Evolutionary conservation across 352 stramenopile species (phyloP), one percentile per base, ranked within the genome.

Genomic region (Peronosclerospora sorghi): DNA sequence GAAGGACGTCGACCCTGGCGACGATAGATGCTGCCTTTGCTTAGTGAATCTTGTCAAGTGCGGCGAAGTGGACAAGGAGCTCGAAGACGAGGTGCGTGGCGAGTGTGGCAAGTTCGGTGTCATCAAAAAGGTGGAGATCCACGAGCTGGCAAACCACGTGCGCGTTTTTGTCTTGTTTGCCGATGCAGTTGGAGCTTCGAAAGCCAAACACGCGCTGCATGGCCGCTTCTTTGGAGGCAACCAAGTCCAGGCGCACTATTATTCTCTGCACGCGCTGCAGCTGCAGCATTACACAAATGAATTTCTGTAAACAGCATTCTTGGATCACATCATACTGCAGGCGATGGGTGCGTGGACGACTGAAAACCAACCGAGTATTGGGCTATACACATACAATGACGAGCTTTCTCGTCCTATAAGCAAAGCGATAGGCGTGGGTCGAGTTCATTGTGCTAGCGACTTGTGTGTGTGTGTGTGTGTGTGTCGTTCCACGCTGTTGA

Each of bases 151-250:
- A 35, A 62, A 80, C 54, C 73, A 88, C 54, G 76, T 86, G 51
- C 76, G 76, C 38, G 63, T 88, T 15, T 88, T 88, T 63, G 76
- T 85, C 44, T 58, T 83, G 42, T 88, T 83, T 58, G 32, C 54
- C n/a, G 45, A 63, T 50, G 58, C 59, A 37, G 57, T 49, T 40
- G 69, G 59, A 20, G 69, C 76, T 12, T 29, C 44, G 7, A 68
- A 74, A 32, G 73, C 66, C 35, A 78, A 79, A 23, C 50, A 69
- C 34, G 67, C 73, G 32, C 56, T 88, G 24, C 69, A 84, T 34
- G 76, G 76, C 12, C 73, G 76, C 7, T 88, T 83, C 45, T 88
- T 88, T 38, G 76, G 68, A 36, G 73, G 76, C 2, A 83, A 86
- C 45, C 64, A 83, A 48, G 76, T 88, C 17, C 58, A 82, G 41